These are phyloP conservation scores for Euphrasia confusa DNA, from an alignment of 257 asterid genomes.

Conservation along the genomic window DNA sequence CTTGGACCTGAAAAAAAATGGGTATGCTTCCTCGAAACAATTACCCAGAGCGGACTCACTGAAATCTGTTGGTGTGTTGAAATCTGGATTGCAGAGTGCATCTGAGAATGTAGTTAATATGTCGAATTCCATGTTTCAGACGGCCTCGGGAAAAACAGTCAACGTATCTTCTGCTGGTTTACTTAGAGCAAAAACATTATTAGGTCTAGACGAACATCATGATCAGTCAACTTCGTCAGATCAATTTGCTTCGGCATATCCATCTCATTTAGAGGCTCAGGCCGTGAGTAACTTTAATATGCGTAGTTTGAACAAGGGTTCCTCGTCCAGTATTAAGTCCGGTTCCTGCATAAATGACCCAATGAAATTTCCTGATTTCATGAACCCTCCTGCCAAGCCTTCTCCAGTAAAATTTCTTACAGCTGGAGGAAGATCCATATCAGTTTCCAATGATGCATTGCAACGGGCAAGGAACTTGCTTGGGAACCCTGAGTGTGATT, in stretches of 20 bases:
- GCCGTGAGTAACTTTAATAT: slow-evolving; percentile 23
- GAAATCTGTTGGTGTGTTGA: slow-evolving; percentile 29
- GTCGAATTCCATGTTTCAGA: slow-evolving; percentile 56
- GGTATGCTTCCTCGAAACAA: slow-evolving; percentile 29
- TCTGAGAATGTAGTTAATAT: slow-evolving; percentile 22
- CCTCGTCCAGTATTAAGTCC: slow-evolving; percentile 29
- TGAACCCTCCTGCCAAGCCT: slow-evolving; percentile 41
- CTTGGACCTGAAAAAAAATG: slow-evolving; percentile 35
- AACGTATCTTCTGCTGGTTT: slow-evolving; percentile 69
- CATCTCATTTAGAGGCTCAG: slow-evolving; percentile 28
- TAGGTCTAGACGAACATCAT: slow-evolving; percentile 55
- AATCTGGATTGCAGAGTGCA: slow-evolving; percentile 28
- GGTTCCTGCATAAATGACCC: slow-evolving; percentile 30
- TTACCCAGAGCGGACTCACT: slow-evolving; percentile 22
- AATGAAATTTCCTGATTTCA: slow-evolving; percentile 33
- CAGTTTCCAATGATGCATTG: slow-evolving; percentile 84
- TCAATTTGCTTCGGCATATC: slow-evolving; percentile 27
- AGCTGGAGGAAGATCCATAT: slow-evolving; percentile 94
- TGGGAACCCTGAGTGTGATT: slow-evolving; percentile 61
- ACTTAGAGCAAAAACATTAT: slow-evolving; percentile 65
- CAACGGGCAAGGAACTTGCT: slow-evolving; percentile 82
- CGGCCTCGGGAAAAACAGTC: slow-evolving; percentile 75
- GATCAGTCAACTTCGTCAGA: slow-evolving; percentile 32
- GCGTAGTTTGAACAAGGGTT: slow-evolving; percentile 31
- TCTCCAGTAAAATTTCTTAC: slow-evolving; percentile 81